A percentile compares a stretch with the other conserved stretches of the same genome.
phyloP scores from a whole-genome alignment of 2,329 filamentous ascomycete species.

The Colletotrichum sojae region DNA sequence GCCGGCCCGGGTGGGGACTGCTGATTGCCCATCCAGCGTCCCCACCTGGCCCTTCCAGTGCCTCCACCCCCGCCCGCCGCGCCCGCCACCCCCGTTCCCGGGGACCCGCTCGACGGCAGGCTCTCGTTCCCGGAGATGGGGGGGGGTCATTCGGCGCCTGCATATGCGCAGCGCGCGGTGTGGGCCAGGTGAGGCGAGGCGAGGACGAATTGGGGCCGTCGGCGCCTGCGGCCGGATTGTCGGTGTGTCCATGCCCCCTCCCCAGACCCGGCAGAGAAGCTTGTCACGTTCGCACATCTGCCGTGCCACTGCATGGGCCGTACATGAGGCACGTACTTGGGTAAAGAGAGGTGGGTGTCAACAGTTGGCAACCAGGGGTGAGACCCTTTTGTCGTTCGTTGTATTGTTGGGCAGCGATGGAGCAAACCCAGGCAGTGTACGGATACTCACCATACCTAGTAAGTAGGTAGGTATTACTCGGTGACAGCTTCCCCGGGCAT shows the following conservation, averaged over 20 bases:
- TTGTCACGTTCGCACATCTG: conserved; percentile 23
- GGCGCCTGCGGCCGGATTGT: conserved; percentile 31
- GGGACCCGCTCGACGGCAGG: too few relatives aligned
- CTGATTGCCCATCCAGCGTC: too few relatives aligned
- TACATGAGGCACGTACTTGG: too few relatives aligned
- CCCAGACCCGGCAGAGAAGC: neutral
- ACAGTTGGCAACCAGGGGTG: neutral
- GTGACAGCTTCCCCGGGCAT: conserved; percentile 4
- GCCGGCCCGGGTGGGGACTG: too few relatives aligned
- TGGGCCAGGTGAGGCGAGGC: conserved; percentile 26
- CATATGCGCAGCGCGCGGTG: conserved; percentile 9
- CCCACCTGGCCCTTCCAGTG: too few relatives aligned
- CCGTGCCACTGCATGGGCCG: conserved; percentile 14
- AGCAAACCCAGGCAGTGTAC: neutral
- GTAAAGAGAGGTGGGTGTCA: neutral
- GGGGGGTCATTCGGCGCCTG: conserved; percentile 25
- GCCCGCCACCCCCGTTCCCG: too few relatives aligned
- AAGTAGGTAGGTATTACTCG: neutral
- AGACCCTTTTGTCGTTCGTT: neutral
- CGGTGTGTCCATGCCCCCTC: conserved; percentile 19
- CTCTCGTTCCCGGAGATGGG: too few relatives aligned
- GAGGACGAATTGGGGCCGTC: conserved; percentile 1
- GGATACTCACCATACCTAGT: too few relatives aligned
- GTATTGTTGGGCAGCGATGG: conserved; percentile 33
- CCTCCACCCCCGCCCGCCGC: too few relatives aligned